These are phyloP conservation scores for Phtheirospermum japonicum DNA, from an alignment of 257 asterid species.

Conservation along the genomic window DNA sequence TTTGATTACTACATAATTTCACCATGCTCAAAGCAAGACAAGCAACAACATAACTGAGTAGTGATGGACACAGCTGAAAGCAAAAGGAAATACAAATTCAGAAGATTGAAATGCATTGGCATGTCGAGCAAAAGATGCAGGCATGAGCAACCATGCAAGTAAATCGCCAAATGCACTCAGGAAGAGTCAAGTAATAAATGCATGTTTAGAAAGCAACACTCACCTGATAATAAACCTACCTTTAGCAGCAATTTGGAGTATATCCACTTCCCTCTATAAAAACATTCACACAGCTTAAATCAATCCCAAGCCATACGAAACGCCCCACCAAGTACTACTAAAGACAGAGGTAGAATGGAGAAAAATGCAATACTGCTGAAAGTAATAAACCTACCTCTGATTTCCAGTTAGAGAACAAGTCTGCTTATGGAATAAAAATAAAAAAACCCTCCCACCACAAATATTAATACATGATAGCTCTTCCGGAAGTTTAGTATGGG, in stretches of 20 bases:
- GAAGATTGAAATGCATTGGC: slow-evolving; percentile 7
- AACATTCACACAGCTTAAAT: slow-evolving; percentile 78
- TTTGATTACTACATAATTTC: background rate
- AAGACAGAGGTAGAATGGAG: slow-evolving; percentile 43
- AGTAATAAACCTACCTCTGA: slow-evolving; percentile 80
- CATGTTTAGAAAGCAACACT: slow-evolving; percentile 60
- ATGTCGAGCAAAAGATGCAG: slow-evolving; percentile 18
- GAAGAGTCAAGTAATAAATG: background rate
- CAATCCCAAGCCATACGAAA: slow-evolving; percentile 52
- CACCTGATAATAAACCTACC: slow-evolving; percentile 93
- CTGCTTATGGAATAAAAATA: slow-evolving; percentile 58
- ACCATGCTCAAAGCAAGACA: background rate
- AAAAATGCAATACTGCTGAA: slow-evolving; percentile 47
- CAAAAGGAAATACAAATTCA: background rate
- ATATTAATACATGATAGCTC: slow-evolving; percentile 66
- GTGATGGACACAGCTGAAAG: background rate
- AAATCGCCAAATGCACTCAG: slow-evolving; percentile 17
- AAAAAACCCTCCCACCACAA: slow-evolving; percentile 68
- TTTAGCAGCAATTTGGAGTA: slow-evolving; percentile 90
- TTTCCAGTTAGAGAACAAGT: slow-evolving; percentile 73
- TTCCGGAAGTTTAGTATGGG: slow-evolving; percentile 61
- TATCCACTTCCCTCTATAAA: slow-evolving; percentile 87
- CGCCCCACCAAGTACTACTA: slow-evolving; percentile 44
- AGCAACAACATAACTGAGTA: background rate
- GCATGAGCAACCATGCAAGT: slow-evolving; percentile 8